These are phyloP conservation scores for Vitis riparia DNA, from an alignment of 164 flowering plant species.

Conservation along the genomic window DNA sequence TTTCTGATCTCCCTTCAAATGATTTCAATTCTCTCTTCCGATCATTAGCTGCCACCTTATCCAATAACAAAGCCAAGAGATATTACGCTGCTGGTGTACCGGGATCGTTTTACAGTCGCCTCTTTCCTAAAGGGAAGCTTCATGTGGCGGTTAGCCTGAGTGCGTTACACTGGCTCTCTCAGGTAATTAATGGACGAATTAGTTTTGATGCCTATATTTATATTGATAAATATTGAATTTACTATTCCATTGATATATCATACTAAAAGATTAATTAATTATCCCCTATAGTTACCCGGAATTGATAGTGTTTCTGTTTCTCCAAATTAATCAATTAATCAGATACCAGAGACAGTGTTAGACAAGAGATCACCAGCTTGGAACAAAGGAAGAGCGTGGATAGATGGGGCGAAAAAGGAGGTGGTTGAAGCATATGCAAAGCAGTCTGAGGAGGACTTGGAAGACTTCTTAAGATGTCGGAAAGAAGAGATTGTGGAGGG, in stretches of 20 bases:
- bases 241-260: too few relatives aligned
- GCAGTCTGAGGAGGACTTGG: conserved; percentile 42
- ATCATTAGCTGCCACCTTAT: conserved; percentile 12
- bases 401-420: conserved; percentile 41
- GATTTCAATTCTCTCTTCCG: conserved; percentile 43
- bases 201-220: too few relatives aligned
- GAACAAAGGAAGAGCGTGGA: conserved; percentile 47
- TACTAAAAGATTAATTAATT: too few relatives aligned
- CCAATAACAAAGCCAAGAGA: conserved; percentile 9
- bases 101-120: conserved; percentile 35
- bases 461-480: conserved; percentile 30
- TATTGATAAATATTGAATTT: too few relatives aligned
- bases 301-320: too few relatives aligned
- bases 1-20: conserved; percentile 44
- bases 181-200: conserved; percentile 11
- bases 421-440: conserved; percentile 42
- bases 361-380: conserved; percentile 33
- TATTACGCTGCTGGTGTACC: conserved; percentile 39
- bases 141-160: conserved; percentile 40
- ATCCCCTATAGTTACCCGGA: too few relatives aligned
- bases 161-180: conserved; percentile 43
- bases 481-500: conserved; percentile 39
- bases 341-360: conserved; percentile 38
- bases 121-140: conserved; percentile 36
- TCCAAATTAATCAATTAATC: not conserved